phyloP scores from a whole-genome alignment of 352 stramenopile genomes.

The Peronospora destructor region DNA sequence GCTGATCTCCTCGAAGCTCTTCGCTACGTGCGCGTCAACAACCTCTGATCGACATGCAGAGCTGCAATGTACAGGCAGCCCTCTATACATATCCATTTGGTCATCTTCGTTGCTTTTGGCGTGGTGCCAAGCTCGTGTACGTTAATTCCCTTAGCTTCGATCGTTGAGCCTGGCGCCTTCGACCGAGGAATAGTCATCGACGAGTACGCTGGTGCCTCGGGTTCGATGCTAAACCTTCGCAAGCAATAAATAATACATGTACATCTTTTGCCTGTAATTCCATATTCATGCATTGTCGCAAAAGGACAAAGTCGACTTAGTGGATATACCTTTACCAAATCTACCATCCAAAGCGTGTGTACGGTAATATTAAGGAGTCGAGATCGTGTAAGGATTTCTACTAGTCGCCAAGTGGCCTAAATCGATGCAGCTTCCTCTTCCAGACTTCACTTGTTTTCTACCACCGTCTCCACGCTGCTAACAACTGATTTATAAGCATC shows the following conservation, averaged over 20 bases:
- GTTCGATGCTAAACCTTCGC: background rate
- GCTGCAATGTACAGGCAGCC: background rate
- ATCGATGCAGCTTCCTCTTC: too few relatives aligned
- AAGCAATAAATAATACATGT: slow-evolving; percentile 12
- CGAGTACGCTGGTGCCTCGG: background rate
- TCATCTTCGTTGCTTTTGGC: slow-evolving; percentile 6
- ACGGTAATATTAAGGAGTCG: too few relatives aligned
- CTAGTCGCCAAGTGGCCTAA: too few relatives aligned
- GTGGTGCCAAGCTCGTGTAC: slow-evolving; percentile 8
- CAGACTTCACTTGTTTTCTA: too few relatives aligned
- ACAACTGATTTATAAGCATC: too few relatives aligned
- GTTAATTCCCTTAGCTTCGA: slow-evolving; percentile 10
- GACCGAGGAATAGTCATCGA: slow-evolving; percentile 10
- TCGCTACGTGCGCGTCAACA: slow-evolving; percentile 22
- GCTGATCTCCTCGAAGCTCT: slow-evolving; percentile 28
- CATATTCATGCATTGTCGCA: background rate
- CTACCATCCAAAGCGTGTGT: too few relatives aligned
- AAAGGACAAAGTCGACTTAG: too few relatives aligned
- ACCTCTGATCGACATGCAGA: slow-evolving; percentile 11
- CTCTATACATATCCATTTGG: slow-evolving; percentile 8
- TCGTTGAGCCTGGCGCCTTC: background rate
- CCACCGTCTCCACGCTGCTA: too few relatives aligned
- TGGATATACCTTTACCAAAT: too few relatives aligned
- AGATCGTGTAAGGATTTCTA: too few relatives aligned
- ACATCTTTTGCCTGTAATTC: background rate